phyloP scores from a whole-genome alignment of 1,284 basidiomycete species.

The Inonotus obliquus region DNA sequence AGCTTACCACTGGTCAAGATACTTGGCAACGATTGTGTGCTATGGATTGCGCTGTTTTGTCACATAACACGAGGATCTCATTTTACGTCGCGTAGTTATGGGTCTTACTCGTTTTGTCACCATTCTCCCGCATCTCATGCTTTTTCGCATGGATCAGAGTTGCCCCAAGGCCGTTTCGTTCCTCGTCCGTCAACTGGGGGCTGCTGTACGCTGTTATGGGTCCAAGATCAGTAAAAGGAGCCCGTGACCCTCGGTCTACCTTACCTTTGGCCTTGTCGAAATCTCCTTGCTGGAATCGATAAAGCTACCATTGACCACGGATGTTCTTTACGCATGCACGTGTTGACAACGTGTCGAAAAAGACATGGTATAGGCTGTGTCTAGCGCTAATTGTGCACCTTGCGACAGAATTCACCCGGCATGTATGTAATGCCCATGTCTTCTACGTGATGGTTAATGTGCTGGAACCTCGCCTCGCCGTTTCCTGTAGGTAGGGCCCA shows the following conservation, averaged over 20 bases:
- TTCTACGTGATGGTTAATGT: slow-evolving; percentile 7
- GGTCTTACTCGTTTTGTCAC: not conserved
- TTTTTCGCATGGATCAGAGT: slow-evolving; percentile 9
- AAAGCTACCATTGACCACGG: not conserved
- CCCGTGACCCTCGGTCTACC: not conserved
- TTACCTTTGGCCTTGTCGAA: too few species aligned
- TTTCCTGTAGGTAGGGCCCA: slow-evolving; percentile 16
- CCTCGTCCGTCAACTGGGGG: not conserved
- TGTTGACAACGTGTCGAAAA: slow-evolving; percentile 5
- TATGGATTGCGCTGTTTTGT: too few species aligned
- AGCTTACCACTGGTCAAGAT: not conserved
- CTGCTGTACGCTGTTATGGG: too few species aligned
- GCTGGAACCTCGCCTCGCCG: slow-evolving; percentile 14
- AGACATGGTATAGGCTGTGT: not conserved
- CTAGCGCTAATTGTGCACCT: slow-evolving; percentile 9
- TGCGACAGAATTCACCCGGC: not conserved
- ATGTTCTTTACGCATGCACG: slow-evolving; percentile 11
- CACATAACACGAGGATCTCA: slow-evolving; percentile 8
- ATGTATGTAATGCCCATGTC: not conserved
- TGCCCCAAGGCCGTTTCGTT: not conserved
- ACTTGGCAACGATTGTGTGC: too few species aligned
- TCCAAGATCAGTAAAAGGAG: not conserved
- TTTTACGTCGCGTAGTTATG: not conserved
- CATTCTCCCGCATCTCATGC: slow-evolving; percentile 1
- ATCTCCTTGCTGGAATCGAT: too few species aligned